phyloP scores from a whole-genome alignment of 352 stramenopile species.

The Phytopythium aichiense region DNA sequence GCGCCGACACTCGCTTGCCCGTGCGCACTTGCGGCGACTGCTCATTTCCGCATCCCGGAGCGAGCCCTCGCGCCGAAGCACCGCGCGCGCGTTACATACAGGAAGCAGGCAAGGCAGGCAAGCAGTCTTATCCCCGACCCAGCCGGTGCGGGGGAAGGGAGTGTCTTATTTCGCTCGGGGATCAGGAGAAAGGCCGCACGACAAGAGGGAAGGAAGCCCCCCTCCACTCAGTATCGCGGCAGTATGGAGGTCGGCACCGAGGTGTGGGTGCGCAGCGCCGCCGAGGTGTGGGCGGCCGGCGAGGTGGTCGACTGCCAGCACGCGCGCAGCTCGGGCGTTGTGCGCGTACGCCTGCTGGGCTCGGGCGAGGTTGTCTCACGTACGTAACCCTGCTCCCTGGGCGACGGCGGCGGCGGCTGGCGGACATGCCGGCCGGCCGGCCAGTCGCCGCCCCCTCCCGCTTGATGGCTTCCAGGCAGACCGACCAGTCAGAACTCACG shows the following conservation, averaged over 20 bases:
- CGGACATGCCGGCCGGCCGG: neutral
- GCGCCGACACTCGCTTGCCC: too few relatives aligned
- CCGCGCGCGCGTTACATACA: too few relatives aligned
- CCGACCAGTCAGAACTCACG: neutral
- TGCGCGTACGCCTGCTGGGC: conserved; percentile 42
- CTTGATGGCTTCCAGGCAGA: neutral
- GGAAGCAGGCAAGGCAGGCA: too few relatives aligned
- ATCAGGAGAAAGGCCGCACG: neutral
- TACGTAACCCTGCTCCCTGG: conserved; percentile 15
- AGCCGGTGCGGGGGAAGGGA: too few relatives aligned
- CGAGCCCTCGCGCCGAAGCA: neutral
- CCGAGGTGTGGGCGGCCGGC: conserved; percentile 59
- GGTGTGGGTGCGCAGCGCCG: conserved; percentile 72
- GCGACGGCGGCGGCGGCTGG: neutral
- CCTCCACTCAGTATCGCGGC: neutral
- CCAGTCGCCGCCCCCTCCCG: too few relatives aligned
- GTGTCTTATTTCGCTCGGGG: too few relatives aligned
- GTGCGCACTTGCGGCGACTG: neutral
- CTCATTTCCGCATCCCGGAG: conserved; percentile 3
- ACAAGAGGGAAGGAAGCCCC: too few relatives aligned
- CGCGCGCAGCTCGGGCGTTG: conserved; percentile 25
- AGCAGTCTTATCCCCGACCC: too few relatives aligned
- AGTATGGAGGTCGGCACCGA: conserved; percentile 79
- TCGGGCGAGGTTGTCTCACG: conserved; percentile 37
- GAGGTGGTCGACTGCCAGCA: conserved; percentile 69